Base-by-base conservation (phyloP, 2,329 filamentous ascomycete species). In the Colletotrichum horii region DNA sequence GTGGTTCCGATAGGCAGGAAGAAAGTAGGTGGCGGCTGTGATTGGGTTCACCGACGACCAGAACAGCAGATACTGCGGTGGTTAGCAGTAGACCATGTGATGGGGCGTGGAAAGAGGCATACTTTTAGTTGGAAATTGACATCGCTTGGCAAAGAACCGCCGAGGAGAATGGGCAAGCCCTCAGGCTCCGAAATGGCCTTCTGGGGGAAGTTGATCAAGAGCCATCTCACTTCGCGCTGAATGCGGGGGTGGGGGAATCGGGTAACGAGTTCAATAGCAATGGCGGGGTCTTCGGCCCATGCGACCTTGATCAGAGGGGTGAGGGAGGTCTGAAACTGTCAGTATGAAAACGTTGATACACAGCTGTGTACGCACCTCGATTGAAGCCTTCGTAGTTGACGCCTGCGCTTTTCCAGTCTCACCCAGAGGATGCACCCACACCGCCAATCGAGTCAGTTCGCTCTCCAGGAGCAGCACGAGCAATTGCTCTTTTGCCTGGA, bases 41-140 rank as follows among this genome's bases (percentile, higher is more conserved):
- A 98, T 94, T 0, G 97, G 97, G 81, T 98, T 98, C 36, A 98
- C 93, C 0, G 97, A 93, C 26, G 94, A 91, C 97, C 97, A 99
- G 86, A 95, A 98, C 3, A 99, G 88, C 19, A 99, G 88, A 83
- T 98, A 98, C 92, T 96, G 78, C 11, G 64, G 65, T 79, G 66
- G 77, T 86, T 80, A 86, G 81, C 69, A 76, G 62, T 55, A 22
- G 14, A 19, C 43, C 43, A 14, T 52, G 43, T 22, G 8, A 15
- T 43, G 36, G 61, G 6, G 65, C 80, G 11, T 11, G 16, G 12
- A 24, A 58, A 34, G 38, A 22, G 4, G 76, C 80, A 77, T 86
- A 94, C 94, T 89, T 96, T 98, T 70, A 98, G 89, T 84, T 98
- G 96, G 79, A 93, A 93, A 70, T 92, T 93, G 60, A 98, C 90